phyloP scores from a whole-genome alignment of 148 eudicot species.

The Pouteria glomerata region DNA sequence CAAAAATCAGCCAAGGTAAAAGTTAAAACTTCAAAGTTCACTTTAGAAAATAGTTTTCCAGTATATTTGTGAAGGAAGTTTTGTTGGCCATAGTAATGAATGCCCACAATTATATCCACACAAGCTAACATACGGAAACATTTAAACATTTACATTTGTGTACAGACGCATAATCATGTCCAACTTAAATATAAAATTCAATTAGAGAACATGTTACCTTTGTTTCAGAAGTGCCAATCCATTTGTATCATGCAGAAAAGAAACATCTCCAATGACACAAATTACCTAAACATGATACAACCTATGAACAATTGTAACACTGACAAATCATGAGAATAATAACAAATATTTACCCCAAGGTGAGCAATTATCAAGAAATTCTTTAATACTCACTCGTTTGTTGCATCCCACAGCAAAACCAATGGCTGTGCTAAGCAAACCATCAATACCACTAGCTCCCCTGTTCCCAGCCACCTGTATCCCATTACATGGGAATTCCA shows the following conservation, averaged over 20 bases:
- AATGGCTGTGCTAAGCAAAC: constrained; percentile 84
- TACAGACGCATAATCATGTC: not conserved
- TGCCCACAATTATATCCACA: not conserved
- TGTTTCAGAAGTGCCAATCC: constrained; percentile 73
- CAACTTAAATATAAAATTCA: not conserved
- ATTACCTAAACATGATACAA: constrained; percentile 48
- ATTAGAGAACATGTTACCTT: constrained; percentile 32
- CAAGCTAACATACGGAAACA: not conserved
- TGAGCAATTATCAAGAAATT: not conserved
- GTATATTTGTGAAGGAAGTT: not conserved
- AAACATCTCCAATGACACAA: constrained; percentile 84
- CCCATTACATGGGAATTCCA: constrained; percentile 48
- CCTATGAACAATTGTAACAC: not conserved
- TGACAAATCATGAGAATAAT: not conserved
- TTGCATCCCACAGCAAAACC: constrained; percentile 92
- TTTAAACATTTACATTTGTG: not conserved
- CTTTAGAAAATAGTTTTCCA: not conserved
- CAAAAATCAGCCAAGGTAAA: not conserved
- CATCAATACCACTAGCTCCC: constrained; percentile 99
- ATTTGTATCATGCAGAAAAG: constrained; percentile 94
- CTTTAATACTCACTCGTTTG: constrained; percentile 60
- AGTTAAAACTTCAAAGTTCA: not conserved
- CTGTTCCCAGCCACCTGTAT: constrained; percentile 76
- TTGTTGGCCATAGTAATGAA: not conserved
- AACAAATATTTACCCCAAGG: not conserved